These are phyloP conservation scores for Penicillium cataractarum DNA, from an alignment of 495 filamentous ascomycete species.

Conservation along the genomic window DNA sequence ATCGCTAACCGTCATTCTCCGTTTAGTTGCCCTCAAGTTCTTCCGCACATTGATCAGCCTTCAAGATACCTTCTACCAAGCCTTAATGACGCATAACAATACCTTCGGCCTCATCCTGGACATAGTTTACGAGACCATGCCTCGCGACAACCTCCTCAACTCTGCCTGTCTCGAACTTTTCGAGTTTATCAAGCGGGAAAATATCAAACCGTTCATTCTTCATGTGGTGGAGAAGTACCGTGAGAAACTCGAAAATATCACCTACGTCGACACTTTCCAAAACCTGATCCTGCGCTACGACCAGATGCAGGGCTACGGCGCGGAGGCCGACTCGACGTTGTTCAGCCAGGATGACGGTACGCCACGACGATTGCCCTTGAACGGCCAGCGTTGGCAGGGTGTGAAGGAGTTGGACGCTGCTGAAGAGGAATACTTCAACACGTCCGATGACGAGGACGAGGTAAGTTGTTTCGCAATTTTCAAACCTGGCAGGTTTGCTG, in stretches of 20 bases:
- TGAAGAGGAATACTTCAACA: slow-evolving; percentile 95
- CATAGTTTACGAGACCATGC: slow-evolving; percentile 87
- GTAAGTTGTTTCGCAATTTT: slow-evolving; percentile 38
- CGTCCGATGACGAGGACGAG: slow-evolving; percentile 85
- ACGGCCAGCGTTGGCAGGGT: slow-evolving; percentile 73
- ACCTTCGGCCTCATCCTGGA: slow-evolving; percentile 88
- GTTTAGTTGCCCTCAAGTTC: slow-evolving; percentile 80
- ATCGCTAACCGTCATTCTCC: background rate
- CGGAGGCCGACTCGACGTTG: slow-evolving; percentile 57
- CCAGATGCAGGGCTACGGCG: slow-evolving; percentile 69
- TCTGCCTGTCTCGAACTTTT: slow-evolving; percentile 97
- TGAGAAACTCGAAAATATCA: slow-evolving; percentile 75
- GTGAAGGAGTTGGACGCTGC: slow-evolving; percentile 82
- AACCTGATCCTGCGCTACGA: slow-evolving; percentile 79
- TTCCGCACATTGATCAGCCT: slow-evolving; percentile 86
- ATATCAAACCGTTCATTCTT: slow-evolving; percentile 76
- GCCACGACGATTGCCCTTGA: slow-evolving; percentile 57
- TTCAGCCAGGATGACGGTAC: slow-evolving; percentile 56
- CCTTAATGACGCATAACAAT: slow-evolving; percentile 79
- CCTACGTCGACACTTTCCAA: slow-evolving; percentile 85
- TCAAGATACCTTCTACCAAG: slow-evolving; percentile 90
- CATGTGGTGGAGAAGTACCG: slow-evolving; percentile 91
- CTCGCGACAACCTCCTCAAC: slow-evolving; percentile 92
- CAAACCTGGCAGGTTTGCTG: slow-evolving; percentile 1
- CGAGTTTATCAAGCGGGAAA: slow-evolving; percentile 84